phyloP scores from a whole-genome alignment of 1,284 basidiomycete genomes.

The Austroboletus niveus region DNA sequence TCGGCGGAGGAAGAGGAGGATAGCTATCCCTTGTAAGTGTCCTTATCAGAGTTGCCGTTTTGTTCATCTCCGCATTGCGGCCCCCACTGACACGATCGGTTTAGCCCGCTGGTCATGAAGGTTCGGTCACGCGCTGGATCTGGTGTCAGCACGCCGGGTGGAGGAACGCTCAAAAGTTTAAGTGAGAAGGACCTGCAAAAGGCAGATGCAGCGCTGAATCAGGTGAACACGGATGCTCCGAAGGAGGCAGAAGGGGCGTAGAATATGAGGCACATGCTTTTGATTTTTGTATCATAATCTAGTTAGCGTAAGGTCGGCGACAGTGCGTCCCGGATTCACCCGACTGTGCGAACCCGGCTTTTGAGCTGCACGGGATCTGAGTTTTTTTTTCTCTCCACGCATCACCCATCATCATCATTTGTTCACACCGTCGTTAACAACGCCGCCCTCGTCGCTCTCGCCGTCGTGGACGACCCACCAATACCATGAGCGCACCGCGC shows the following conservation, averaged over 20 bases:
- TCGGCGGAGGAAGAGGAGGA: conserved; percentile 82
- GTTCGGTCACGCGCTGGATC: conserved; percentile 85
- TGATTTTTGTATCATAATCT: conserved; percentile 15
- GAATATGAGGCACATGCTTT: conserved; percentile 1
- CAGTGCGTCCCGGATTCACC: conserved; percentile 16
- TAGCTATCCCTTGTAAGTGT: conserved; percentile 80
- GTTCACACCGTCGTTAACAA: background rate
- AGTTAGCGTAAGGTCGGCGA: background rate
- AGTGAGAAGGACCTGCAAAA: conserved; percentile 81
- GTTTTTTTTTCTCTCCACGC: background rate
- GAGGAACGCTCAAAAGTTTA: conserved; percentile 70
- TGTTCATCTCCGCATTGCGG: conserved; percentile 7
- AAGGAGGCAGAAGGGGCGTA: background rate
- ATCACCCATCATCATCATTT: background rate
- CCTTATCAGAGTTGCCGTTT: conserved; percentile 17
- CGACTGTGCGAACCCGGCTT: conserved; percentile 3
- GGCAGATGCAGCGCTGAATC: conserved; percentile 82
- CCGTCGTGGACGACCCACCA: background rate
- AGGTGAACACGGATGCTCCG: conserved; percentile 43
- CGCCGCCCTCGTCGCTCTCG: background rate
- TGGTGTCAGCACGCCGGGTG: conserved; percentile 86
- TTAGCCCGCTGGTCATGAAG: conserved; percentile 87
- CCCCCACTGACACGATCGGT: background rate
- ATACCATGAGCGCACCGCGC: conserved; percentile 32
- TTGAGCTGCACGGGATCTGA: background rate